A percentile compares a stretch with the other conserved stretches of the same genome.
phyloP scores from a whole-genome alignment of 2,329 filamentous ascomycete species.

The Phoma herbarum region DNA sequence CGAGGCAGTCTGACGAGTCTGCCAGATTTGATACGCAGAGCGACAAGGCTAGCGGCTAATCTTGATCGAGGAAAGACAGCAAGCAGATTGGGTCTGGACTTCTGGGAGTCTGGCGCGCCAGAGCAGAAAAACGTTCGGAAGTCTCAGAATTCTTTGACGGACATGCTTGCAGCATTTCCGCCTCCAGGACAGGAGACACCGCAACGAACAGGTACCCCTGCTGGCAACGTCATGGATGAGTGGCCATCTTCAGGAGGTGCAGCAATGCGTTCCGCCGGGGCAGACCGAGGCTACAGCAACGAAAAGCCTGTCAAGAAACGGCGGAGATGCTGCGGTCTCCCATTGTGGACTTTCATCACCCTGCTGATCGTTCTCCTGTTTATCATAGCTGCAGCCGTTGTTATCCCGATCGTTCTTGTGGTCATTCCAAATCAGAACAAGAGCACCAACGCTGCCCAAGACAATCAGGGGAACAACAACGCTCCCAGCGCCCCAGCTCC shows the following conservation, averaged over 20 bases:
- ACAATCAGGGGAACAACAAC: constrained; percentile 29
- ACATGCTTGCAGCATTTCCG: constrained; percentile 72
- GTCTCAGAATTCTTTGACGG: constrained; percentile 63
- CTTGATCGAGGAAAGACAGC: constrained; percentile 82
- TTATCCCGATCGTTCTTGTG: constrained; percentile 76
- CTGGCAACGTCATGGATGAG: constrained; percentile 33
- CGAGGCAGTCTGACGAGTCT: constrained; percentile 91
- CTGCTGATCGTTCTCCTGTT: constrained; percentile 71
- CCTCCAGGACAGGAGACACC: constrained; percentile 63
- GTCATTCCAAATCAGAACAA: constrained; percentile 63
- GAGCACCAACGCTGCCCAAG: constrained; percentile 27
- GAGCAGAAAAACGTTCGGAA: constrained; percentile 49
- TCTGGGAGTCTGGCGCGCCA: constrained; percentile 53
- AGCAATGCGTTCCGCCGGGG: constrained; percentile 12
- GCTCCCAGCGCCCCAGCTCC: constrained; percentile 30
- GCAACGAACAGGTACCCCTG: constrained; percentile 42
- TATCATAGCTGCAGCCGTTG: constrained; percentile 79
- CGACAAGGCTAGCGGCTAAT: constrained; percentile 85
- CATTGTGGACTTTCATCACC: constrained; percentile 78
- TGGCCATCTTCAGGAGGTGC: constrained; percentile 40
- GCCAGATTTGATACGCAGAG: constrained; percentile 87
- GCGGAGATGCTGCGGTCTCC: constrained; percentile 83
- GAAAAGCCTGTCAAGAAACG: constrained; percentile 49
- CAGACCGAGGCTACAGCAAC: constrained; percentile 23
- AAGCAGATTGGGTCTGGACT: constrained; percentile 64